Conservation (phyloP, 2,329 filamentous ascomycete genomes). For the Pseudopithomyces chartarum region DNA sequence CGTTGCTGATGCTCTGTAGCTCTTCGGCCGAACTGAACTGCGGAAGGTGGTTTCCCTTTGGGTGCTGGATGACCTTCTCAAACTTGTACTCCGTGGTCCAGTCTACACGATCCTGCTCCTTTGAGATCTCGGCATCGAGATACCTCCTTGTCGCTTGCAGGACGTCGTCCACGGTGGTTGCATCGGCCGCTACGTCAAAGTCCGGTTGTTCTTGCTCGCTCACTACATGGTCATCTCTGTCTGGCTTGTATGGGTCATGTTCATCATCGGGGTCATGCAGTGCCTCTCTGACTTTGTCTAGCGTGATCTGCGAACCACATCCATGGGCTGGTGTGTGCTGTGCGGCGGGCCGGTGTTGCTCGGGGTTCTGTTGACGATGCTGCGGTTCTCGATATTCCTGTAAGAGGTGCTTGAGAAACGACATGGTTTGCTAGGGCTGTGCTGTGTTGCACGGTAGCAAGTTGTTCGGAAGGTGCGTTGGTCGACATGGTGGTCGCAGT, state of each 20-base stretch:
- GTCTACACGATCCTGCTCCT: constrained; percentile 12
- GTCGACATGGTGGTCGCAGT: not conserved
- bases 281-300: not conserved
- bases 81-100: constrained; percentile 10
- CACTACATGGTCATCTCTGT: not conserved
- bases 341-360: not conserved
- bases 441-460: not conserved
- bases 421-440: not conserved
- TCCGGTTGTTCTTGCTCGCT: not conserved
- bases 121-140: constrained; percentile 13
- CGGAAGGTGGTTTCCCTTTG: not conserved
- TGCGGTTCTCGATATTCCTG: not conserved
- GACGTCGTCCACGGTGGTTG: not conserved
- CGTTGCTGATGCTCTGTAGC: not conserved
- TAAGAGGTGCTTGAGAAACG: not conserved
- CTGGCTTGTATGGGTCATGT: not conserved
- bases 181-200: not conserved
- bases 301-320: not conserved
- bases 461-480: not conserved
- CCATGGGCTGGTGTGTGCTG: not conserved
- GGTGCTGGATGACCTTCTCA: not conserved
- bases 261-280: not conserved
- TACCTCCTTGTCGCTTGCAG: constrained; percentile 6
- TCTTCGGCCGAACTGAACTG: not conserved
- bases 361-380: not conserved